A percentile compares a stretch with the other conserved stretches of the same genome.
Conservation (phyloP, 208 protist genomes). For the Leishmania braziliensis region DNA sequence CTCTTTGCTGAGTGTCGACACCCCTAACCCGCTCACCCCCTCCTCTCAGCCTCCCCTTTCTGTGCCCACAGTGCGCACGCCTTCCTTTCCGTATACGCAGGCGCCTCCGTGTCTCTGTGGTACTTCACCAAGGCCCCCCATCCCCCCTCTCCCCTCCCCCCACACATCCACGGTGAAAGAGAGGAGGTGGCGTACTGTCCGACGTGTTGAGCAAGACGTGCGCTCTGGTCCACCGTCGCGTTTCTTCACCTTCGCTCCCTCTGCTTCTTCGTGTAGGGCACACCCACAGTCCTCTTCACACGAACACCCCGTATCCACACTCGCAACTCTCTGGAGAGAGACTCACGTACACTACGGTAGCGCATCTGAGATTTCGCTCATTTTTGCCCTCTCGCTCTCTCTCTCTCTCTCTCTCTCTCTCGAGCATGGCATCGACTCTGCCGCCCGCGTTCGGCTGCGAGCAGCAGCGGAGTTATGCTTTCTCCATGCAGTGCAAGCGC, state of each 20-base stretch:
- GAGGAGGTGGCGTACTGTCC: neutral
- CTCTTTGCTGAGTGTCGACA: neutral
- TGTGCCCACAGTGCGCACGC: no score
- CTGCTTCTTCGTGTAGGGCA: neutral
- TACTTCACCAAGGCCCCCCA: neutral
- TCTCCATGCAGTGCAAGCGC: conserved; percentile 31
- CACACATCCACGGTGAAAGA: neutral
- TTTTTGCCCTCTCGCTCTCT: neutral
- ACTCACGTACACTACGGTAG: neutral
- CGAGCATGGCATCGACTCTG: neutral
- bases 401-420: neutral
- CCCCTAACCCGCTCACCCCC: neutral
- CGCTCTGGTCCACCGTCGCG: neutral
- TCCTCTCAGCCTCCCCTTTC: neutral
- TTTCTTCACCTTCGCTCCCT: neutral
- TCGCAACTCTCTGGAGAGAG: neutral
- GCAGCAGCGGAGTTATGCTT: conserved; percentile 16
- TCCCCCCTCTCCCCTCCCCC: neutral
- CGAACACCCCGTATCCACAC: neutral
- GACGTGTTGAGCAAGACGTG: neutral
- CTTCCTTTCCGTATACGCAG: neutral
- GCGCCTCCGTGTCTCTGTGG: neutral
- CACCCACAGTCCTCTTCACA: neutral
- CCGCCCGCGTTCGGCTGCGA: conserved; percentile 11
- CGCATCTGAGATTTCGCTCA: neutral